Evolutionary conservation across 78 protist genomes (phyloP), one percentile per base, ranked within the genome.

Genomic region (Tieghemostelium lacteum): DNA sequence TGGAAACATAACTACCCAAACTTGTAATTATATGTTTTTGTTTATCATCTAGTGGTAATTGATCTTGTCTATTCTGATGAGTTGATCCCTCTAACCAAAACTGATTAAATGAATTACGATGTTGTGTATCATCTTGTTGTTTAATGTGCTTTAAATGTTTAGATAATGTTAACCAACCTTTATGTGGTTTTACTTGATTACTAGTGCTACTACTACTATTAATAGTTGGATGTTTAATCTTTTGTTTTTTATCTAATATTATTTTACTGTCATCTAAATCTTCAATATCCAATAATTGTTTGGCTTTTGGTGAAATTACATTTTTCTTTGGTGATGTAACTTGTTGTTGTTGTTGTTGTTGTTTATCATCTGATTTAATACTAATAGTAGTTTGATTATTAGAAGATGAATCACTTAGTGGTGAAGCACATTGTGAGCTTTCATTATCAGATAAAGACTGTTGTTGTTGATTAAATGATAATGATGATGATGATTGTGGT

Each of bases 81-180:
- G 91, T 83, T 37, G 91, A 83, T 22, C 78, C 78, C 24, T 83
- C 91, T 2, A 83, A 33, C 91, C 91, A 83, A 57, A 83, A 83
- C 45, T 83, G 91, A 58, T 69, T 83, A 39, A 83, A 83, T 31
- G 78, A 69, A 69, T 83, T 83, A 29, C 91, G 31, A 58, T 83
- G 91, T 58, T 60, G 61, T 12, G 66, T 55, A 10, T 83, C 78
- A 29, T 83, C 78, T 7, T 49, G 40, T 45, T 58, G 70, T 42
- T 69, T 66, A 3, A 83, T 24, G 20, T 72, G 0, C 45, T 62
- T 71, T 52, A 83, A 45, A 50, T 83, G 91, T 24, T 83, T 83
- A 19, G 91, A 69, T 19, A 73, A 57, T 33, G 24, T 54, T 22
- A 37, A n/a, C 12, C 52, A 73, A 8, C 67, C 78, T 28, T 28